Evolutionary conservation across 2,329 filamentous ascomycete species (phyloP).

Genomic region (Orbilia javanica): DNA sequence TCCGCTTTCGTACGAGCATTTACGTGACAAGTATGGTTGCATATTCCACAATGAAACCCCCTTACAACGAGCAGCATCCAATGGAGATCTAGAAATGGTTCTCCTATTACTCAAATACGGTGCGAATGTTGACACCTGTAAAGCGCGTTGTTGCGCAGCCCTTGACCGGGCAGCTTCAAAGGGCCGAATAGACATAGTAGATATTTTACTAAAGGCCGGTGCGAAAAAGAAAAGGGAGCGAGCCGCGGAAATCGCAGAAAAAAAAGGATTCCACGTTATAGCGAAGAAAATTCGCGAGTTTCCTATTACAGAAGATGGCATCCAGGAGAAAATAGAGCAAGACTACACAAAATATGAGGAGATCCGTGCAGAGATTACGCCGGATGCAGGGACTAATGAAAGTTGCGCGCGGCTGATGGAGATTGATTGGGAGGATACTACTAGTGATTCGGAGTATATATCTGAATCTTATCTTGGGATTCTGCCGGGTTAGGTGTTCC

Average conservation of each 20-base stretch:
- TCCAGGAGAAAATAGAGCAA: neutral
- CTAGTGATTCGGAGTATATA: neutral
- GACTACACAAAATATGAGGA: neutral
- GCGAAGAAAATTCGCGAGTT: slow-evolving; percentile 12
- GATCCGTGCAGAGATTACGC: neutral
- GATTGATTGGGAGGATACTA: neutral
- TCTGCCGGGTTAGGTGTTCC: neutral
- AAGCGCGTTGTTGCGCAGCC: neutral
- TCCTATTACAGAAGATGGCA: neutral
- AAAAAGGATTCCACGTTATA: slow-evolving; percentile 6
- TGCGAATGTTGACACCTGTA: neutral
- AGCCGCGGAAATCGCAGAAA: slow-evolving; percentile 18
- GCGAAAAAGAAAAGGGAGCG: slow-evolving; percentile 11
- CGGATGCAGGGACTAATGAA: neutral
- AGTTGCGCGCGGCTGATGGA: neutral
- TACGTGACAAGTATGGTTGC: too few relatives aligned
- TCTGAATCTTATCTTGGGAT: neutral
- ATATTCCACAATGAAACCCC: neutral
- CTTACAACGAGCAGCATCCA: slow-evolving; percentile 1
- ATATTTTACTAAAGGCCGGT: slow-evolving; percentile 12
- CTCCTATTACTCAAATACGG: slow-evolving; percentile 22
- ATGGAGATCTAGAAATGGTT: slow-evolving; percentile 3
- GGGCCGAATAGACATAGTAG: slow-evolving; percentile 7
- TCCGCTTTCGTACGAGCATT: too few relatives aligned
- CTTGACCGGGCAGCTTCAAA: slow-evolving; percentile 16